Evolutionary conservation across 106 monocot genomes (phyloP).

Genomic region (Dioscorea dumetorum): DNA sequence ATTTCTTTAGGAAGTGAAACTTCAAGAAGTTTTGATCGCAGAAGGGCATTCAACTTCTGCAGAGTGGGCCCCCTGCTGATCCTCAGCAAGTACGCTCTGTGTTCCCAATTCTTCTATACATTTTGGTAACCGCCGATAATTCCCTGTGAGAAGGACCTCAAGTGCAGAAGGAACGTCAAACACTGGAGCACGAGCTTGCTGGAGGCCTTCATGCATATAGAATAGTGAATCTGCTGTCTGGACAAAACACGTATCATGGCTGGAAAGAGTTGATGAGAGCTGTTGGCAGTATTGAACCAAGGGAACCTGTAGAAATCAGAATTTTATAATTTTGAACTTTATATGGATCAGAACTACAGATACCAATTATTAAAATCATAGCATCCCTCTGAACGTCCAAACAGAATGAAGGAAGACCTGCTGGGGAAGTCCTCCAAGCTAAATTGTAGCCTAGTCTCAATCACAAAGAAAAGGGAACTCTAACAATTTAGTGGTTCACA

Average conservation of each 20-base stretch:
- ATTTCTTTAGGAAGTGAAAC: constrained; percentile 71
- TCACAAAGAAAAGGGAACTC: no score
- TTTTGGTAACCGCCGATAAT: constrained; percentile 69
- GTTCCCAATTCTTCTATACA: constrained; percentile 83
- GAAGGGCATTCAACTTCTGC: constrained; percentile 63
- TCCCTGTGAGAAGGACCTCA: constrained; percentile 82
- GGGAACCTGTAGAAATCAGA: constrained; percentile 62
- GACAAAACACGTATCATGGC: constrained; percentile 93
- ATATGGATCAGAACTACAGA: no score
- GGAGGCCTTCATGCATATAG: constrained; percentile 83
- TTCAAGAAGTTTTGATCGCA: constrained; percentile 84
- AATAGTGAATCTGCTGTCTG: constrained; percentile 96
- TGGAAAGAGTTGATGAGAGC: constrained; percentile 84
- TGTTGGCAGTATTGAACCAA: constrained; percentile 94
- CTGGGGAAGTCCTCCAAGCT: no score
- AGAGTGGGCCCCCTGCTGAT: constrained; percentile 71
- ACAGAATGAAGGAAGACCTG: no score
- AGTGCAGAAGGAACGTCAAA: constrained; percentile 97
- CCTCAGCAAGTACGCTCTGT: constrained; percentile 44
- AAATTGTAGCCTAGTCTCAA: no score
- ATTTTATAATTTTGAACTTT: background rate
- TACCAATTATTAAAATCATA: no score
- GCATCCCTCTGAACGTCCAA: no score
- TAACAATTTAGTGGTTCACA: no score
- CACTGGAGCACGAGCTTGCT: constrained; percentile 92